Evolutionary conservation across 306 rosid genomes (phyloP), one percentile per base, ranked within the genome.

Genomic region (Rubus parviflorus): DNA sequence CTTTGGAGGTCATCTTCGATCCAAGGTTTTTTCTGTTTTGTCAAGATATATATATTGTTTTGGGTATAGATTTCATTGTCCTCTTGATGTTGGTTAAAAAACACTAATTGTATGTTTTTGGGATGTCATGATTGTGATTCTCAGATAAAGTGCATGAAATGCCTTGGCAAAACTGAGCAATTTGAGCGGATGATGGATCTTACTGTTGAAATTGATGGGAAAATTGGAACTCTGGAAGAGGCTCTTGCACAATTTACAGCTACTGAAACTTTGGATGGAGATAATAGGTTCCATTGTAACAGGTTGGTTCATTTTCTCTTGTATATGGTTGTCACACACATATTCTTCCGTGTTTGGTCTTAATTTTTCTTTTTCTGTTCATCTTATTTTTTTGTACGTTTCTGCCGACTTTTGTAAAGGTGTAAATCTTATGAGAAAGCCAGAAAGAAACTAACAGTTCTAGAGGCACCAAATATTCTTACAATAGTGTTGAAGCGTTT

Each of bases 101-200:
- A 42, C 54, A 71, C 6, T 74, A 46, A 37, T 76, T 37, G 57
- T 66, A 54, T 51, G 42, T 23, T 69, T 51, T 76, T 81, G 53
- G 56, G 54, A 71, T 81, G 72, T 64, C 60, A 70, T 81, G 73
- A 78, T 75, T 83, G 72, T 41, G 58, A 82, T 80, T 77, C 73
- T 49, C 83, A 91, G 97, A 91, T 91, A 74, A 89, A 88, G 83
- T 91, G 97, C 87, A 79, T 89, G 85, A 85, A 84, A 83, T 91
- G 97, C 87, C 78, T 80, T 65, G 92, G 86, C 13, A 91, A 88
- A 77, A 89, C 92, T 65, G 97, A 88, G 83, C 87, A 68, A 78
- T 82, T 78, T 51, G 97, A 91, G 83, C 82, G 84, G 82, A 91
- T 91, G 91, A 91, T 91, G 97, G 97, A 91, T 83, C 92, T 91